A percentile compares a stretch with the other conserved stretches of the same genome.
Evolutionary conservation across 2,329 filamentous ascomycete species (phyloP).

Genomic region (Botryotinia calthae): DNA sequence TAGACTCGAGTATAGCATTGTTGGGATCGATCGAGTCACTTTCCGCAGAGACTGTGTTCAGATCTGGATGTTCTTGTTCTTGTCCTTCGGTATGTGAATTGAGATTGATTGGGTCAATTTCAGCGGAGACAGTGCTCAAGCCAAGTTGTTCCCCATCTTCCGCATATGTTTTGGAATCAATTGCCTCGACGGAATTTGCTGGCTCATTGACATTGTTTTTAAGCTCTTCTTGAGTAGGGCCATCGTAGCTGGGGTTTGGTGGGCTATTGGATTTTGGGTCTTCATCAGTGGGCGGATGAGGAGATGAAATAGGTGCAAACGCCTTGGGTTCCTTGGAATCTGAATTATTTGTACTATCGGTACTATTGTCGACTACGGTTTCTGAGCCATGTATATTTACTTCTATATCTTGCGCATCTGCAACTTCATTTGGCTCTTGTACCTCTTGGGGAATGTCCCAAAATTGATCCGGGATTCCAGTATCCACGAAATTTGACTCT

Average conservation of each 20-base stretch:
- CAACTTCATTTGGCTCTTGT: background rate
- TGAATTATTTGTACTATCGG: background rate
- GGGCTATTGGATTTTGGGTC: slow-evolving; percentile 1
- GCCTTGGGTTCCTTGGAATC: background rate
- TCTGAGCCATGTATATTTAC: slow-evolving; percentile 9
- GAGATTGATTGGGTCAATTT: background rate
- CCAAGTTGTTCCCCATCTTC: background rate
- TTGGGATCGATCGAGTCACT: background rate
- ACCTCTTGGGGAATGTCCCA: slow-evolving; percentile 10
- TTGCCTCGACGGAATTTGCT: background rate
- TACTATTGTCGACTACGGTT: background rate
- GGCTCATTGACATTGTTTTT: slow-evolving; percentile 1
- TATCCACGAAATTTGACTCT: slow-evolving; percentile 9
- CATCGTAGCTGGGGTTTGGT: background rate
- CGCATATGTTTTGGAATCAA: background rate
- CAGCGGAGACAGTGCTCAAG: background rate
- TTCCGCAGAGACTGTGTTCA: background rate
- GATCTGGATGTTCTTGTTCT: background rate
- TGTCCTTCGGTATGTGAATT: background rate
- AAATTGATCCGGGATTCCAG: slow-evolving; percentile 7
- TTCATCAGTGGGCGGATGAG: slow-evolving; percentile 10
- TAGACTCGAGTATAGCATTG: background rate
- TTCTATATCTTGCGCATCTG: slow-evolving; percentile 1
- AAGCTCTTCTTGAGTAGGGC: background rate
- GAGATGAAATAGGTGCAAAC: background rate